A percentile compares a stretch with the other conserved stretches of the same genome.
These are phyloP conservation scores for Picea glauca DNA, from an alignment of 75 land plant species.

Conservation along the genomic window DNA sequence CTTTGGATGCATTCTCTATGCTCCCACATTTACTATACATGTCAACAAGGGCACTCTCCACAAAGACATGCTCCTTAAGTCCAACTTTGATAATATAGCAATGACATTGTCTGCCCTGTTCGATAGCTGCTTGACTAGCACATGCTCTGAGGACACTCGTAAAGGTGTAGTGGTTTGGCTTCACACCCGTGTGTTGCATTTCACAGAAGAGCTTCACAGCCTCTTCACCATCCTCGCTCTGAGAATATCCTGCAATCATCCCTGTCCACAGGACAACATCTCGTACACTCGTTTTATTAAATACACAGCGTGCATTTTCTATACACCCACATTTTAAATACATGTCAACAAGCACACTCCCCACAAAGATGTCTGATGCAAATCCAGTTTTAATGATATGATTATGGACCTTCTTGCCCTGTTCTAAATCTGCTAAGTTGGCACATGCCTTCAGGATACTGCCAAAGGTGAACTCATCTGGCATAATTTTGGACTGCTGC, in stretches of 20 bases:
- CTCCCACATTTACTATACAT: conserved; percentile 44
- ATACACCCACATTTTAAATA: conserved; percentile 46
- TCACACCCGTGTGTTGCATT: conserved; percentile 27
- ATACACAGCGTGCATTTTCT: conserved; percentile 31
- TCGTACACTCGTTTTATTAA: conserved; percentile 41
- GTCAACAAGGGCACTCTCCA: conserved; percentile 31
- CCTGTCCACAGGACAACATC: conserved; percentile 45
- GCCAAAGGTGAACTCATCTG: not conserved
- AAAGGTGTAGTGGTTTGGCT: conserved; percentile 42
- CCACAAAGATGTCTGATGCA: conserved; percentile 12
- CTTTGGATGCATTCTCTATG: conserved; percentile 18
- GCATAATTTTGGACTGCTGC: not conserved
- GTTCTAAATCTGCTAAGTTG: not conserved
- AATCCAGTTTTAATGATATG: too few relatives aligned
- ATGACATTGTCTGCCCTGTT: conserved; percentile 34
- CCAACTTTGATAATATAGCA: conserved; percentile 38
- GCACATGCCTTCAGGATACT: not conserved
- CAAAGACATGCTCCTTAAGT: conserved; percentile 9
- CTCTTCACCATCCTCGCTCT: conserved; percentile 29
- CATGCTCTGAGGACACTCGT: conserved; percentile 50
- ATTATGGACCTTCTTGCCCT: not conserved
- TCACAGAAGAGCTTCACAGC: conserved; percentile 34
- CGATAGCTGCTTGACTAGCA: conserved; percentile 19
- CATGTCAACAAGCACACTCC: conserved; percentile 56
- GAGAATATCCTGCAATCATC: conserved; percentile 32